These are phyloP conservation scores for Zarea fungicola DNA, from an alignment of 2,329 filamentous ascomycete species.

Conservation along the genomic window DNA sequence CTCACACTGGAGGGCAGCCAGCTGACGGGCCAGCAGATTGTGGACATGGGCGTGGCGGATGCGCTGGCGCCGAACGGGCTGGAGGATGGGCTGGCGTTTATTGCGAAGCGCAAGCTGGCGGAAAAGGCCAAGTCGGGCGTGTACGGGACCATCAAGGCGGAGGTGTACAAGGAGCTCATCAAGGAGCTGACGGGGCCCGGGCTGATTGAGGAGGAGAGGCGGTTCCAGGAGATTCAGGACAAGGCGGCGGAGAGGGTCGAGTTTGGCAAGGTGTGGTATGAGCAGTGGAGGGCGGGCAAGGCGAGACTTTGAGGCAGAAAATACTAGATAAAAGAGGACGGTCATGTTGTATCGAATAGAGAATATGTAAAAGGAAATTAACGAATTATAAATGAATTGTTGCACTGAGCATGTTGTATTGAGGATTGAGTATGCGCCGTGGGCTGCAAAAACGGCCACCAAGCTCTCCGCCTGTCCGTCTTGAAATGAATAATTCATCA, in stretches of 20 bases:
- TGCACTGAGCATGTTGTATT: too few species aligned
- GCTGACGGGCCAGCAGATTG: constrained; percentile 57
- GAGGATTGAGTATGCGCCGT: too few species aligned
- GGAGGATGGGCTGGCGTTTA: constrained; percentile 56
- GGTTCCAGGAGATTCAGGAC: constrained; percentile 37
- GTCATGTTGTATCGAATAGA: too few species aligned
- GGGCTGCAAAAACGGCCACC: too few species aligned
- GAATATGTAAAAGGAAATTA: too few species aligned
- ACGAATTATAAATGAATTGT: too few species aligned
- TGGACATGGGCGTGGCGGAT: constrained; percentile 65
- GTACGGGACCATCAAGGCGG: constrained; percentile 67
- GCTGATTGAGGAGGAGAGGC: constrained; percentile 44
- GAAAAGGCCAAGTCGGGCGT: constrained; percentile 60
- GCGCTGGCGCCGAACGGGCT: constrained; percentile 50
- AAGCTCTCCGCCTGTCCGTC: too few species aligned
- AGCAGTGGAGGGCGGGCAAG: constrained; percentile 40
- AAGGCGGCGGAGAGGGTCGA: constrained; percentile 38
- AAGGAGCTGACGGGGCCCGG: constrained; percentile 49
- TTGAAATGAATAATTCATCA: too few species aligned
- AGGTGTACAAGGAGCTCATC: constrained; percentile 67
- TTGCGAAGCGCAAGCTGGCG: constrained; percentile 53
- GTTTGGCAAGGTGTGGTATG: constrained; percentile 41
- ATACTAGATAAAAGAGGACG: too few species aligned
- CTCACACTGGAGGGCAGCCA: constrained; percentile 70
- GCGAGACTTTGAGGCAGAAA: constrained; percentile 36